A percentile compares a stretch with the other conserved stretches of the same genome.
Evolutionary conservation across 306 rosid species (phyloP).

Genomic region (Clitoria ternatea): DNA sequence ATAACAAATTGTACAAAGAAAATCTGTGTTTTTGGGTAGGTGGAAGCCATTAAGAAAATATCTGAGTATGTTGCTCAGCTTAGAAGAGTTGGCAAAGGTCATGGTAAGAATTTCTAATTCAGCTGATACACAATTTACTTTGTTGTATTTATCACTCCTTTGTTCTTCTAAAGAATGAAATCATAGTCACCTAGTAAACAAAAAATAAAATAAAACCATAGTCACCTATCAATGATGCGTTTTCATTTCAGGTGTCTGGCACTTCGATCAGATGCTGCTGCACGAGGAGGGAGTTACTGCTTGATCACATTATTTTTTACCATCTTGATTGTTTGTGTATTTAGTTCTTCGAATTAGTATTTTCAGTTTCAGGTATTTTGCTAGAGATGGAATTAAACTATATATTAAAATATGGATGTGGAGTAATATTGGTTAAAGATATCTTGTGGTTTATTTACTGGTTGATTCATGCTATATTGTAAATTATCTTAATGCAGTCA

Average conservation of each 20-base stretch:
- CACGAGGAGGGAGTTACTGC: slow-evolving; percentile 40
- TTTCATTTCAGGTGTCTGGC: slow-evolving; percentile 71
- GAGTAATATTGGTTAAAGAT: background rate
- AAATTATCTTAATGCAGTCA: no score
- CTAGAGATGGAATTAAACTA: background rate
- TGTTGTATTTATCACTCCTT: background rate
- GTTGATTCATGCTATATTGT: no score
- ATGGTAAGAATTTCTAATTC: slow-evolving; percentile 40
- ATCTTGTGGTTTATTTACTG: background rate
- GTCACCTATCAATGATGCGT: background rate
- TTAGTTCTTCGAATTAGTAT: background rate
- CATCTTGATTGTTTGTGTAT: background rate
- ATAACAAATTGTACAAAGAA: no score
- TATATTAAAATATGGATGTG: background rate
- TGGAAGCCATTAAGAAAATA: slow-evolving; percentile 74
- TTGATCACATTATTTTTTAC: background rate
- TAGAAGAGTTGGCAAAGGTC: slow-evolving; percentile 89
- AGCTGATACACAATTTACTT: background rate
- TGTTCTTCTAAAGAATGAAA: background rate
- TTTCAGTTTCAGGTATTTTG: background rate
- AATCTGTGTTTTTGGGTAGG: slow-evolving; percentile 38
- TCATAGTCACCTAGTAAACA: background rate
- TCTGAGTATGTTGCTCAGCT: slow-evolving; percentile 86
- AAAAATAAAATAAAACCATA: no score
- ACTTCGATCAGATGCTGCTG: slow-evolving; percentile 74